Conservation (phyloP, 139 green algal species). For the Chlorella sp. region DNA sequence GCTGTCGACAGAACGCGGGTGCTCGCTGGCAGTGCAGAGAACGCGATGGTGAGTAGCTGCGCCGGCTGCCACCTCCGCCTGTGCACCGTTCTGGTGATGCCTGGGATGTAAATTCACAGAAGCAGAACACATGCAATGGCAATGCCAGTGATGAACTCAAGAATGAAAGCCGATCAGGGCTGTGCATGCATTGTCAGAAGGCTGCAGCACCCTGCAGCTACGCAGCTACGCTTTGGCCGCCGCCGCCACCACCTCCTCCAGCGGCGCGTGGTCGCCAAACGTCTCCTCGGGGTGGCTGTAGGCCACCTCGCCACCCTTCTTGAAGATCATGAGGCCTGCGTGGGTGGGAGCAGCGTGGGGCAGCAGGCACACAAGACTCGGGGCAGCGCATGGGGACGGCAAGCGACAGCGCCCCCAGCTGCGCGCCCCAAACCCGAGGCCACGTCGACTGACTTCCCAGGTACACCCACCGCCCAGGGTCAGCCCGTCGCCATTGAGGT, state of each 20-base stretch:
- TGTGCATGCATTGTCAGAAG: too few relatives aligned
- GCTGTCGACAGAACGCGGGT: too few relatives aligned
- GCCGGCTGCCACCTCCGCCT: too few relatives aligned
- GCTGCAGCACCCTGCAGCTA: too few relatives aligned
- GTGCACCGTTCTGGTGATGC: too few relatives aligned
- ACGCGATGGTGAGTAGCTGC: too few relatives aligned
- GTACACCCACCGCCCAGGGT: slow-evolving; percentile 31
- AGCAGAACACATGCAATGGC: too few relatives aligned
- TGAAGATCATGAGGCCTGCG: slow-evolving; percentile 33
- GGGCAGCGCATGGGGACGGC: neutral
- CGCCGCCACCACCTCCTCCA: slow-evolving; percentile 21
- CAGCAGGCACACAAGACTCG: neutral
- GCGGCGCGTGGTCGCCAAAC: slow-evolving; percentile 49
- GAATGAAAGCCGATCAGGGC: too few relatives aligned
- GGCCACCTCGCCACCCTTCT: slow-evolving; percentile 23
- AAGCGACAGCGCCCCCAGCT: neutral
- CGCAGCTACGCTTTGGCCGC: slow-evolving; percentile 20
- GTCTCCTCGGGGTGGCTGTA: slow-evolving; percentile 39
- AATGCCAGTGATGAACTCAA: too few relatives aligned
- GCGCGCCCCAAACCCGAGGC: neutral
- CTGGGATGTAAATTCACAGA: too few relatives aligned
- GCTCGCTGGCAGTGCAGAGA: too few relatives aligned
- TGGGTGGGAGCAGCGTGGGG: neutral
- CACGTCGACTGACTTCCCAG: neutral
- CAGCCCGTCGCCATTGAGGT: slow-evolving; percentile 38